Percentiles rank a stretch among this genome's conserved stretches.
phyloP scores from a whole-genome alignment of 108 stramenopile species.

The Pseudonitzschia pungens region DNA sequence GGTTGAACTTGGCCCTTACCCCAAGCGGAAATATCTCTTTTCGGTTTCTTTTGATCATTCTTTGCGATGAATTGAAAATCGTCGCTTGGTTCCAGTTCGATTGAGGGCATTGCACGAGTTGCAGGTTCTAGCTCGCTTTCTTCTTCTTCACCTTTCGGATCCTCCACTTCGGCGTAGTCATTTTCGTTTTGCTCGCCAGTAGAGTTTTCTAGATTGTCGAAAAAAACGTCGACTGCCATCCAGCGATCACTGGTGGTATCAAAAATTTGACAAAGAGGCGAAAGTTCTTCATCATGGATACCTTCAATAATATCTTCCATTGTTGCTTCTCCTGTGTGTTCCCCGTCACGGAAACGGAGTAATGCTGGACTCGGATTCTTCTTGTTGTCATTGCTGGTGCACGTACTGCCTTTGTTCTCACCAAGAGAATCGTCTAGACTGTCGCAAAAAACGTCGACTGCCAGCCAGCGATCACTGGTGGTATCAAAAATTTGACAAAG shows the following conservation, averaged over 20 bases:
- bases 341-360: conserved; percentile 65
- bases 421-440: background rate
- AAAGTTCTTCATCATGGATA: conserved; percentile 74
- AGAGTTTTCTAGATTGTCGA: conserved; percentile 11
- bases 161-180: background rate
- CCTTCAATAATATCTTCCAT: conserved; percentile 67
- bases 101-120: background rate
- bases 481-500: conserved; percentile 53
- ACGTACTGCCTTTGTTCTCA: too few species aligned
- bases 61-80: conserved; percentile 33
- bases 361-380: background rate
- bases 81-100: conserved; percentile 14
- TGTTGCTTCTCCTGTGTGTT: conserved; percentile 68
- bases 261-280: conserved; percentile 57
- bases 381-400: too few species aligned
- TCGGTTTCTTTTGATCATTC: conserved; percentile 74
- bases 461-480: conserved; percentile 53
- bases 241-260: conserved; percentile 47
- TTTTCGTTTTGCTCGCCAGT: background rate
- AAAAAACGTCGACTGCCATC: conserved; percentile 43
- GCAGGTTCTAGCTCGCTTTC: background rate
- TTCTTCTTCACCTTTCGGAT: conserved; percentile 22
- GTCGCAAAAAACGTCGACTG: conserved; percentile 39
- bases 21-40: conserved; percentile 64
- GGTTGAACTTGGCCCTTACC: conserved; percentile 49